Evolutionary conservation across 495 filamentous ascomycete species (phyloP).

Genomic region (Tuber magnatum): DNA sequence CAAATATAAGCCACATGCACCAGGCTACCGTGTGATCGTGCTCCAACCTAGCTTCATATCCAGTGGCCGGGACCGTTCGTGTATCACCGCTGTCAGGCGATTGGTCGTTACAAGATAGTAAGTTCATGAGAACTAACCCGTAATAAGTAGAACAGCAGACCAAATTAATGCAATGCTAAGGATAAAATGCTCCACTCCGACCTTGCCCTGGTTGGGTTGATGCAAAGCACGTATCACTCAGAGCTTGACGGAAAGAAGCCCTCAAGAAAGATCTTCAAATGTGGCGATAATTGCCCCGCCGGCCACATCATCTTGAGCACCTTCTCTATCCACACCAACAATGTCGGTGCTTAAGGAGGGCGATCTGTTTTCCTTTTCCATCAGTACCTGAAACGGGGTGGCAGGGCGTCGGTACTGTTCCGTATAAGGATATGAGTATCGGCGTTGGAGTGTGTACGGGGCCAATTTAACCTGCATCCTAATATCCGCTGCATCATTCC

Average conservation of each 20-base stretch:
- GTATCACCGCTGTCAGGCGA: not conserved
- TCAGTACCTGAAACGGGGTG: not conserved
- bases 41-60: not conserved
- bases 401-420: not conserved
- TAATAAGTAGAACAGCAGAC: not conserved
- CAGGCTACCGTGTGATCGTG: not conserved
- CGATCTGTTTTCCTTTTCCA: not conserved
- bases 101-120: not conserved
- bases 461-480: constrained; percentile 2
- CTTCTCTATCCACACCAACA: not conserved
- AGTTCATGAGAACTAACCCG: not conserved
- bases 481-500: not conserved
- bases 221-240: not conserved
- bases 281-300: not conserved
- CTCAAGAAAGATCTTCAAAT: not conserved
- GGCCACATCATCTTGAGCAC: not conserved
- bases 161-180: not conserved
- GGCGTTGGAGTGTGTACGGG: not conserved
- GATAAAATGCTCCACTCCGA: not conserved
- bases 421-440: not conserved
- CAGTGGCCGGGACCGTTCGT: not conserved
- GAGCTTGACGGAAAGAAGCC: not conserved
- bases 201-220: not conserved
- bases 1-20: not conserved
- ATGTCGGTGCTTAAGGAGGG: not conserved